Percentiles rank a stretch among this genome's conserved stretches.
phyloP scores from a whole-genome alignment of 805 yeast genomes.

The Candida adriatica region DNA sequence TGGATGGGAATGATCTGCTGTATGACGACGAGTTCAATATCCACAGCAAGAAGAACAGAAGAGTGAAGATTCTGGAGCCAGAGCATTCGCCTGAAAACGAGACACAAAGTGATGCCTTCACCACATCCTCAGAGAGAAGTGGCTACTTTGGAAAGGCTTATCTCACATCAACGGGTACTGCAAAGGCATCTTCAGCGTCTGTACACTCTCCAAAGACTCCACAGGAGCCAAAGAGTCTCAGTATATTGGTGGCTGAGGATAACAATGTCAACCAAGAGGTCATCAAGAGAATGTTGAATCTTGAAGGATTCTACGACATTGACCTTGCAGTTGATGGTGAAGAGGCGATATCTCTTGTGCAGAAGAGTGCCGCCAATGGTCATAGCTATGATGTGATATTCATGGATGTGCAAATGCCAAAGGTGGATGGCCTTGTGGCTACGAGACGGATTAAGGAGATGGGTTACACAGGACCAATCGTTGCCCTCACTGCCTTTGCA shows the following conservation, averaged over 20 bases:
- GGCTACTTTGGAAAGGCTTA: conserved; percentile 15
- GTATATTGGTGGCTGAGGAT: conserved; percentile 87
- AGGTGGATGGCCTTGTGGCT: conserved; percentile 81
- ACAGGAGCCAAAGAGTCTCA: conserved; percentile 16
- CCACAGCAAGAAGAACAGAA: conserved; percentile 43
- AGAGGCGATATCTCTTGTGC: conserved; percentile 72
- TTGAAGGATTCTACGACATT: conserved; percentile 72
- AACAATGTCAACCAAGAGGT: conserved; percentile 93
- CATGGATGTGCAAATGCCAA: conserved; percentile 99
- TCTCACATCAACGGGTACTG: conserved; percentile 34
- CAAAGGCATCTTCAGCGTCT: conserved; percentile 16
- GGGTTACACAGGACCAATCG: conserved; percentile 65
- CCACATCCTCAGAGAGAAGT: conserved; percentile 10
- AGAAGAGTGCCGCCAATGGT: conserved; percentile 20
- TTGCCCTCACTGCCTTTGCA: conserved; percentile 93
- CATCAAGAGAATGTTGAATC: conserved; percentile 74
- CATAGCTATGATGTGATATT: conserved; percentile 64
- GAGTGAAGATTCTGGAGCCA: conserved; percentile 30
- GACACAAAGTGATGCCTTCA: conserved; percentile 3
- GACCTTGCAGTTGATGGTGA: conserved; percentile 85
- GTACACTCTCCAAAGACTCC: conserved; percentile 6
- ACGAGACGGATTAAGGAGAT: conserved; percentile 69
- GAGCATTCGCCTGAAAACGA: conserved; percentile 1
- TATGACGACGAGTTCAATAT: conserved; percentile 67
- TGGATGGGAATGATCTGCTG: conserved; percentile 29